Percentiles rank a stretch among this genome's conserved stretches.
phyloP scores from a whole-genome alignment of 2,329 filamentous ascomycete species.

The Cladophialophora chaetospira region DNA sequence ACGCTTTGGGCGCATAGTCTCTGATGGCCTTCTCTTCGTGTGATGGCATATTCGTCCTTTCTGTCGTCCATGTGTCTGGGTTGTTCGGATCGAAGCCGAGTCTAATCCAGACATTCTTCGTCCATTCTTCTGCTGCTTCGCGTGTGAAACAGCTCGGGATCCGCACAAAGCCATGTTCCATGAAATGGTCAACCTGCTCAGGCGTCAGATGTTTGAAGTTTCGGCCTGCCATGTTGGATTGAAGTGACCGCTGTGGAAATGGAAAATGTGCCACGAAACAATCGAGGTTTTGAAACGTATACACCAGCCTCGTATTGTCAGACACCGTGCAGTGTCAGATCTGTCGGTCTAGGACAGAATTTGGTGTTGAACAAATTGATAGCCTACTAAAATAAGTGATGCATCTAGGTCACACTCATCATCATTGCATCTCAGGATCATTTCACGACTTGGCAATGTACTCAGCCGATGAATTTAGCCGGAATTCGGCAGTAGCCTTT shows the following conservation, averaged over 20 bases:
- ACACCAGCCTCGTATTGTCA: neutral
- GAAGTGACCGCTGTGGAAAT: neutral
- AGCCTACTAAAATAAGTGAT: neutral
- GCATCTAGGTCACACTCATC: neutral
- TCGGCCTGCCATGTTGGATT: conserved; percentile 11
- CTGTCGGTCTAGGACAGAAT: too few relatives aligned
- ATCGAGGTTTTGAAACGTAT: neutral
- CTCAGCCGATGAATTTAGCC: conserved; percentile 9
- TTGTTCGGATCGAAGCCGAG: conserved; percentile 66
- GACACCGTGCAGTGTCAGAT: neutral
- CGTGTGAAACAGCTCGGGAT: conserved; percentile 55
- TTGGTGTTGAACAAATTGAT: neutral
- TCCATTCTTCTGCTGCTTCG: conserved; percentile 52
- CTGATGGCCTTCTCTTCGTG: conserved; percentile 58
- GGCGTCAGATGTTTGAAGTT: conserved; percentile 40
- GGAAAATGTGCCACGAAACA: neutral
- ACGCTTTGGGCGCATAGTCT: conserved; percentile 65
- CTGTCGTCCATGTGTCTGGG: conserved; percentile 64
- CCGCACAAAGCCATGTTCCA: conserved; percentile 59
- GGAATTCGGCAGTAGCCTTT: neutral
- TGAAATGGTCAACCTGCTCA: conserved; percentile 55
- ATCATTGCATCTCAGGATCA: neutral
- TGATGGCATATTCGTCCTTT: conserved; percentile 65
- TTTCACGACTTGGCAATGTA: neutral
- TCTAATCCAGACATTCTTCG: conserved; percentile 61